phyloP scores from a whole-genome alignment of 768 basidiomycete species.

The Boletus subcaerulescens region DNA sequence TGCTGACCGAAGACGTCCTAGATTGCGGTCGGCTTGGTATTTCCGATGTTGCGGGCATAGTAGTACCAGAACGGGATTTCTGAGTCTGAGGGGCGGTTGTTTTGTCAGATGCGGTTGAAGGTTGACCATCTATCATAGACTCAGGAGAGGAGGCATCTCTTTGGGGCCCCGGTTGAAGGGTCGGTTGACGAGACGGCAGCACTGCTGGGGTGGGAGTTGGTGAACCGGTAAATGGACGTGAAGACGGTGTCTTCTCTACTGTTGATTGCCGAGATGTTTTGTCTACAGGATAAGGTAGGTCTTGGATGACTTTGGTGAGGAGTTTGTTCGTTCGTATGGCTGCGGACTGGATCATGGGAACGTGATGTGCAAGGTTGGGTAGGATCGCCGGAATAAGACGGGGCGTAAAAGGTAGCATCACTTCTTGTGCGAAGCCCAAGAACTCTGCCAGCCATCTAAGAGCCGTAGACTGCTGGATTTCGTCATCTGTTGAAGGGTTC shows the following conservation, averaged over 20 bases:
- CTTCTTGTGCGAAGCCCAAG: conserved; percentile 80
- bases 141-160: conserved; percentile 53
- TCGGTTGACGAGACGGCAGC: conserved; percentile 49
- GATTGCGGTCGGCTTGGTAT: conserved; percentile 60
- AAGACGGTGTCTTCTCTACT: conserved; percentile 31
- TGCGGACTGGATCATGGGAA: conserved; percentile 80
- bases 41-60: conserved; percentile 29
- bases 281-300: conserved; percentile 72
- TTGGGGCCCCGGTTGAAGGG: conserved; percentile 38
- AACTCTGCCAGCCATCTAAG: conserved; percentile 92
- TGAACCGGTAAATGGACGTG: conserved; percentile 46
- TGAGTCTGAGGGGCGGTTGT: conserved; percentile 35
- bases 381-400: conserved; percentile 90
- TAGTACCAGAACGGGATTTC: conserved; percentile 24
- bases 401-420: conserved; percentile 93
- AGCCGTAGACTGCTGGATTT: conserved; percentile 94
- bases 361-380: conserved; percentile 92
- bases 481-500: conserved; percentile 55
- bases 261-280: conserved; percentile 23
- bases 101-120: conserved; percentile 35
- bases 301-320: conserved; percentile 82
- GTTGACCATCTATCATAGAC: conserved; percentile 32
- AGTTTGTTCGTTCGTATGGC: conserved; percentile 85
- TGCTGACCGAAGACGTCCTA: conserved; percentile 48
- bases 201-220: conserved; percentile 46